A percentile compares a stretch with the other conserved stretches of the same genome.
Evolutionary conservation across 306 rosid genomes (phyloP).

Genomic region (Chamaecrista fasciculata): DNA sequence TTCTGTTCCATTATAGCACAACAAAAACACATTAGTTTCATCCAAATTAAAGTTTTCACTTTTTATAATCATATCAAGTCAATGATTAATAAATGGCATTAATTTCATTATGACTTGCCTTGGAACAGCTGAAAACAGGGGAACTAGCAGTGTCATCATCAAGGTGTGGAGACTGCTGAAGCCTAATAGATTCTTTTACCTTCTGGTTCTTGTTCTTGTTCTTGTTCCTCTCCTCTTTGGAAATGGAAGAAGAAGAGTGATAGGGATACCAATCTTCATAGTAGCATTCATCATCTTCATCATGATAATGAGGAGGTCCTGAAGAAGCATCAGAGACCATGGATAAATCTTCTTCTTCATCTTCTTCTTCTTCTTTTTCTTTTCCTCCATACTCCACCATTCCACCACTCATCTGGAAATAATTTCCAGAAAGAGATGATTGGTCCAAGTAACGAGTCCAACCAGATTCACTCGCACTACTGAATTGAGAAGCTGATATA

Average conservation of each 20-base stretch:
- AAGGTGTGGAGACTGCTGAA: conserved; percentile 38
- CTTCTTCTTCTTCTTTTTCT: conserved; percentile 27
- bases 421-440: conserved; percentile 40
- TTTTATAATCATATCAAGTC: not conserved
- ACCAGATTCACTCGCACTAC: conserved; percentile 66
- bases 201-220: conserved; percentile 33
- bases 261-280: conserved; percentile 28
- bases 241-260: conserved; percentile 23
- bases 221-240: conserved; percentile 32
- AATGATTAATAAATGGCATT: not conserved
- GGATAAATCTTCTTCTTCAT: conserved; percentile 46
- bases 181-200: conserved; percentile 30
- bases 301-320: conserved; percentile 50
- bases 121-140: conserved; percentile 36
- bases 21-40: not conserved
- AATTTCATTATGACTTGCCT: conserved; percentile 36
- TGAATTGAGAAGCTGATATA: conserved; percentile 44
- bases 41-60: not conserved
- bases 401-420: conserved; percentile 25
- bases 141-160: conserved; percentile 78
- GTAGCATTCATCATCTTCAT: conserved; percentile 32
- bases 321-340: conserved; percentile 76
- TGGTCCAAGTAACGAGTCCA: conserved; percentile 69
- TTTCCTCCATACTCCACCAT: conserved; percentile 14
- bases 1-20: conserved; percentile 30